Conservation (phyloP, 177 flowering plant genomes). For the Vitis hybrid region DNA sequence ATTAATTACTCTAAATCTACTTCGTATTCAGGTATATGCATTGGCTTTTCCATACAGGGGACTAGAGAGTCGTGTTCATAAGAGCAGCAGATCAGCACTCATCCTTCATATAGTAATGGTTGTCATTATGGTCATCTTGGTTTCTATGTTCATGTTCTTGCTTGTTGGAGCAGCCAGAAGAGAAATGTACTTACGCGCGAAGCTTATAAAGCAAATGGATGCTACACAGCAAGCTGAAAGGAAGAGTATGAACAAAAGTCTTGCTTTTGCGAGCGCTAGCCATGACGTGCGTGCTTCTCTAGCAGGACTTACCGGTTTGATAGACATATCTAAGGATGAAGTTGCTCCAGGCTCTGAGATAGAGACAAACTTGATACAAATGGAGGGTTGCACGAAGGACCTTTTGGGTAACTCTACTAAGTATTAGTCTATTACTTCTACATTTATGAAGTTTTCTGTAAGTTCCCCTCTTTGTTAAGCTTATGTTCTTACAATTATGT, state of each 20-base stretch:
- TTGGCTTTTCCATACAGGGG: slow-evolving; percentile 33
- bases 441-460: neutral
- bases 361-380: slow-evolving; percentile 37
- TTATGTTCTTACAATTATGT: neutral
- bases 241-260: slow-evolving; percentile 71
- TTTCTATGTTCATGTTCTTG: slow-evolving; percentile 26
- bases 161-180: slow-evolving; percentile 32
- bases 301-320: slow-evolving; percentile 56
- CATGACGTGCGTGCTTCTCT: slow-evolving; percentile 79
- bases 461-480: neutral
- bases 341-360: slow-evolving; percentile 39
- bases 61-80: slow-evolving; percentile 20
- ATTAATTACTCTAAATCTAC: no score
- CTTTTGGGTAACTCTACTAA: slow-evolving; percentile 47
- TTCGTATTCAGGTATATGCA: slow-evolving; percentile 37
- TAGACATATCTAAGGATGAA: slow-evolving; percentile 33
- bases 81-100: slow-evolving; percentile 3
- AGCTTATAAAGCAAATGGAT: slow-evolving; percentile 70
- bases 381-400: slow-evolving; percentile 46
- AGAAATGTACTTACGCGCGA: slow-evolving; percentile 43
- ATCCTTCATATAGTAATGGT: slow-evolving; percentile 28
- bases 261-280: slow-evolving; percentile 73
- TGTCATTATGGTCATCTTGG: slow-evolving; percentile 18
- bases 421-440: neutral
- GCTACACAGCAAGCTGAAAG: slow-evolving; percentile 84